These are phyloP conservation scores for Trichoderma atroviride DNA, from an alignment of 2,329 filamentous ascomycete genomes.

Conservation along the genomic window DNA sequence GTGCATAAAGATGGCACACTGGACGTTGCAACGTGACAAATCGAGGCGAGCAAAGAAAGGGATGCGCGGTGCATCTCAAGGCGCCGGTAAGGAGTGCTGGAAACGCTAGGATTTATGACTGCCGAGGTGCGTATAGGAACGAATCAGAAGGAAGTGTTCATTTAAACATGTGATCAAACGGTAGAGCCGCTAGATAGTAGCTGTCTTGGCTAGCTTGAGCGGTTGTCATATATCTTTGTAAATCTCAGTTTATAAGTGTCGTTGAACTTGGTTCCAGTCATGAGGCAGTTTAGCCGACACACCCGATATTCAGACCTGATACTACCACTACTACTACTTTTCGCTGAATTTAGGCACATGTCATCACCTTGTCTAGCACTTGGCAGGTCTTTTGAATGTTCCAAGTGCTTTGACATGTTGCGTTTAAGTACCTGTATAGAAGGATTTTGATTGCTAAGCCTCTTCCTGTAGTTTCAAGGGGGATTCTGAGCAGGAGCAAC, in stretches of 20 bases:
- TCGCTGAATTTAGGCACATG: neutral
- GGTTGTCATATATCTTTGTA: neutral
- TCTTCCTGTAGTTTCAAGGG: neutral
- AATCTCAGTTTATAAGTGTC: neutral
- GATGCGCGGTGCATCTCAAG: neutral
- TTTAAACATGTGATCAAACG: neutral
- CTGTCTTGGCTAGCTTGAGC: neutral
- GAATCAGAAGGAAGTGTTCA: neutral
- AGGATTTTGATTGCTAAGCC: neutral
- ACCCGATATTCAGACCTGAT: neutral
- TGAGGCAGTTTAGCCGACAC: neutral
- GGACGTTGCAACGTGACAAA: slow-evolving; percentile 16
- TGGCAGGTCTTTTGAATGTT: neutral
- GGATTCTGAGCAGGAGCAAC: neutral
- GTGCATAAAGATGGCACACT: slow-evolving; percentile 13
- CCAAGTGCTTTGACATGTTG: neutral
- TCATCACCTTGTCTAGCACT: neutral
- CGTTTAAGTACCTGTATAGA: neutral
- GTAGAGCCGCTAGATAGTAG: neutral
- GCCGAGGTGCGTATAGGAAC: neutral
- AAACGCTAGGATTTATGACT: neutral
- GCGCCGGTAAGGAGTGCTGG: neutral
- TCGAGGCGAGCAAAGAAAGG: neutral
- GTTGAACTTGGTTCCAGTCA: neutral
- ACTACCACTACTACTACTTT: neutral